These are phyloP conservation scores for Udeniomyces megalosporus DNA, from an alignment of 768 basidiomycete genomes.

Conservation along the genomic window DNA sequence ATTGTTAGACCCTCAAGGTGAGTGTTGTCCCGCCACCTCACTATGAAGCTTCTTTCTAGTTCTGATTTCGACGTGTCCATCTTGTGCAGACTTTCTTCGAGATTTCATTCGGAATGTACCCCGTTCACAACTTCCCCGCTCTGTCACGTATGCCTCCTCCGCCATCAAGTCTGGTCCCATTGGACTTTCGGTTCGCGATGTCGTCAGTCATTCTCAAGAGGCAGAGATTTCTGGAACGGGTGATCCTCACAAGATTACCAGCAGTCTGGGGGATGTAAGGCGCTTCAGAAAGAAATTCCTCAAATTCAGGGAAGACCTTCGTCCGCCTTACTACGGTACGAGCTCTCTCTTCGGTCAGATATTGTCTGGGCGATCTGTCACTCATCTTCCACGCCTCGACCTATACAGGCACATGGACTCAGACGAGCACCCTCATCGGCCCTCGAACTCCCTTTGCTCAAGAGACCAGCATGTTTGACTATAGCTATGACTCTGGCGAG, in stretches of 20 bases:
- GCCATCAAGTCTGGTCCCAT: conserved; percentile 10
- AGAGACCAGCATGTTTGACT: conserved; percentile 65
- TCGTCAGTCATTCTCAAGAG: conserved; percentile 36
- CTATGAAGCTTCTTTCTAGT: too few species aligned
- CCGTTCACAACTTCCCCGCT: conserved; percentile 12
- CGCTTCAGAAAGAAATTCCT: conserved; percentile 61
- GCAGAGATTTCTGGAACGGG: conserved; percentile 39
- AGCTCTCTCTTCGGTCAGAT: background rate
- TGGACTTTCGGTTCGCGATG: conserved; percentile 33
- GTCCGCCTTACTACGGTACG: conserved; percentile 78
- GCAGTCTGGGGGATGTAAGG: conserved; percentile 44
- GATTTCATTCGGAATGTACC: conserved; percentile 16
- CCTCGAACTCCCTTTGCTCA: conserved; percentile 67
- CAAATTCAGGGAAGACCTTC: conserved; percentile 63
- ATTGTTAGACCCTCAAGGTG: too few species aligned
- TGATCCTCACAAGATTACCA: conserved; percentile 48
- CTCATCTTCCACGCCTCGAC: background rate
- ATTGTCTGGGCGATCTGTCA: background rate
- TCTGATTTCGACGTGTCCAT: too few species aligned
- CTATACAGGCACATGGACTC: conserved; percentile 67
- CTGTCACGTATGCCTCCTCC: background rate
- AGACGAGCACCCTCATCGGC: conserved; percentile 57
- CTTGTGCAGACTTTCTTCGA: conserved; percentile 5
- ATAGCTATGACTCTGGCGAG: conserved; percentile 81
- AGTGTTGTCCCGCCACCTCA: too few species aligned